Conservation (phyloP, 1,284 basidiomycete genomes). For the Cryptococcus sp. region DNA sequence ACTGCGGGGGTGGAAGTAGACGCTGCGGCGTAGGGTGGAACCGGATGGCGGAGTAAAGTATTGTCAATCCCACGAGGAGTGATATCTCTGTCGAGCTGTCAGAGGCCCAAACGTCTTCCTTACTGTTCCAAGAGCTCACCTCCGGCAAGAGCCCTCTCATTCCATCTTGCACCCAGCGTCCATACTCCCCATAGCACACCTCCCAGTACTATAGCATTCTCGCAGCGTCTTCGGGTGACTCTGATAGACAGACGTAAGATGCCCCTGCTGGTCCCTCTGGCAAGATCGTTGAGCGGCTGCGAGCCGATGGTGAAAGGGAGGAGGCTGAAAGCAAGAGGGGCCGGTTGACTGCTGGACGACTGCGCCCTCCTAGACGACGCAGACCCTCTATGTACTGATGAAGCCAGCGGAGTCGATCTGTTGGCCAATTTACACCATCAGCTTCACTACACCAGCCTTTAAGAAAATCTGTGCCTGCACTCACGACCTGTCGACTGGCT, state of each 20-base stretch:
- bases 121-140: constrained; percentile 28
- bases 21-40: constrained; percentile 12
- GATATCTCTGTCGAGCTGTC: constrained; percentile 25
- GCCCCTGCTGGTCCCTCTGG: constrained; percentile 16
- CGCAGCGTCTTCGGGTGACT: constrained; percentile 37
- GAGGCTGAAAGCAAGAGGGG: constrained; percentile 21
- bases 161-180: constrained; percentile 34
- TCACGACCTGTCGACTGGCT: neutral
- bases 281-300: neutral
- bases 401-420: neutral
- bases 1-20: constrained; percentile 8
- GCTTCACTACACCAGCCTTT: neutral
- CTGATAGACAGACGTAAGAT: constrained; percentile 9
- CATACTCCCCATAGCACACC: constrained; percentile 33
- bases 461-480: neutral
- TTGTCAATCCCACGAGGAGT: constrained; percentile 26
- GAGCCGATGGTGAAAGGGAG: constrained; percentile 21
- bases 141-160: constrained; percentile 41
- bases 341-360: constrained; percentile 6
- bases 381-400: neutral
- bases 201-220: constrained; percentile 36
- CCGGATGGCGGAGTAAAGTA: constrained; percentile 25
- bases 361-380: no score
- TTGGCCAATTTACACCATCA: neutral
- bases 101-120: no score